phyloP scores from a whole-genome alignment of 176 grass and related monocot species.

The Cocos nucifera region DNA sequence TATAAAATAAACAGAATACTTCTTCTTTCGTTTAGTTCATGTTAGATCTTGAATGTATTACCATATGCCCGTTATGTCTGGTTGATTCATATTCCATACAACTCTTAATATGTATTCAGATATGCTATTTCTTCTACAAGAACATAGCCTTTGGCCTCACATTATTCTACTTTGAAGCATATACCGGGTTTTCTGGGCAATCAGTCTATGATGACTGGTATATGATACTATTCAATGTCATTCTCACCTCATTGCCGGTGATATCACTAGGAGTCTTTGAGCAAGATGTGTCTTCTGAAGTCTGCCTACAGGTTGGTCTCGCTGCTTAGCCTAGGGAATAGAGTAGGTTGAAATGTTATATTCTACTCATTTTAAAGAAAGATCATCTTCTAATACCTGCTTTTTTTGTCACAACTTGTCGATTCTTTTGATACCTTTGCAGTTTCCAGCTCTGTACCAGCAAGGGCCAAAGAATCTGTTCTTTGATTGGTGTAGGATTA shows the following conservation, averaged over 20 bases:
- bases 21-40: background rate
- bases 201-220: constrained; percentile 99
- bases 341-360: no score
- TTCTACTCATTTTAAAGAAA: no score
- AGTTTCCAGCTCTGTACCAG: constrained; percentile 98
- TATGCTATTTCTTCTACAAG: constrained; percentile 99
- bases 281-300: constrained; percentile 98
- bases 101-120: constrained; percentile 32
- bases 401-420: no score
- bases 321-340: no score
- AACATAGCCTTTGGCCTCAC: constrained; percentile 98
- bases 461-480: constrained; percentile 95
- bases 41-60: background rate
- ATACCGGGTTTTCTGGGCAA: constrained; percentile 87
- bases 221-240: constrained; percentile 96
- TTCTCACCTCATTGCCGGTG: constrained; percentile 91
- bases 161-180: constrained; percentile 99
- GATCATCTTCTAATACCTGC: no score
- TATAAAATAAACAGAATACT: constrained; percentile 20
- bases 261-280: constrained; percentile 98
- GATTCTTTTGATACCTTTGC: constrained; percentile 7
- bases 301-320: constrained; percentile 71
- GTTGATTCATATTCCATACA: constrained; percentile 15
- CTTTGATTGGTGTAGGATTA: constrained; percentile 95
- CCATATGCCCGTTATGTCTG: background rate